phyloP scores from a whole-genome alignment of 352 stramenopile genomes.

The Globisporangium irregulare region DNA sequence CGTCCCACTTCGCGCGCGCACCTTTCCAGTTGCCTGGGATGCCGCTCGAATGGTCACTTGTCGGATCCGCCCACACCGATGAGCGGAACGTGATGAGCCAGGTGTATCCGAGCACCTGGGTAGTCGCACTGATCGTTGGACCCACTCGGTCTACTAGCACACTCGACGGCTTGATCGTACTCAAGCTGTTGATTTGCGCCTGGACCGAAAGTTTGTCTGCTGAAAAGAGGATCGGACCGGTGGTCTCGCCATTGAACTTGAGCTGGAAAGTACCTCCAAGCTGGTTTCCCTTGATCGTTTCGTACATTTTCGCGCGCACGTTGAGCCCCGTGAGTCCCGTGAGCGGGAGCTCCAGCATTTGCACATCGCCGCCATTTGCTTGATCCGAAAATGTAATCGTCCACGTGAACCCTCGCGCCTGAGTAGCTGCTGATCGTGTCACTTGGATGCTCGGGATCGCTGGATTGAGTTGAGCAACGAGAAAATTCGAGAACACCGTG shows the following conservation, averaged over 20 bases:
- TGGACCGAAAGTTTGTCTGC: slow-evolving; percentile 82
- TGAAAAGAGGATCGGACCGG: slow-evolving; percentile 86
- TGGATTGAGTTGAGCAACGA: slow-evolving; percentile 32
- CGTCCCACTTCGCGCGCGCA: slow-evolving; percentile 62
- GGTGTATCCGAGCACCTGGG: slow-evolving; percentile 84
- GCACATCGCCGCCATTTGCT: slow-evolving; percentile 82
- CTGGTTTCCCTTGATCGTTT: slow-evolving; percentile 85
- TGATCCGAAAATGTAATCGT: slow-evolving; percentile 64
- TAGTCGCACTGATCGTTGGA: slow-evolving; percentile 27
- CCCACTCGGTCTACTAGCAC: slow-evolving; percentile 82
- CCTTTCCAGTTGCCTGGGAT: slow-evolving; percentile 93
- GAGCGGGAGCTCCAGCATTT: slow-evolving; percentile 35
- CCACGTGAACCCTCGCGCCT: slow-evolving; percentile 78
- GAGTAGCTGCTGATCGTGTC: slow-evolving; percentile 56
- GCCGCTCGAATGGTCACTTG: slow-evolving; percentile 73
- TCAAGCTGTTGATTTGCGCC: slow-evolving; percentile 90
- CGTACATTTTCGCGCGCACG: slow-evolving; percentile 48
- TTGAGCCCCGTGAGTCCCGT: slow-evolving; percentile 35
- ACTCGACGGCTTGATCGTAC: slow-evolving; percentile 89
- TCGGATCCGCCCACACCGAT: slow-evolving; percentile 91
- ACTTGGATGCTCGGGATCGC: slow-evolving; percentile 47
- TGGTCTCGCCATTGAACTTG: slow-evolving; percentile 93
- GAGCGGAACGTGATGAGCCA: slow-evolving; percentile 95
- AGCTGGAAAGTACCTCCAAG: slow-evolving; percentile 91
- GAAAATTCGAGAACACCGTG: slow-evolving; percentile 35